Conservation (phyloP, 2,329 filamentous ascomycete genomes). For the Cercospora beticola region DNA sequence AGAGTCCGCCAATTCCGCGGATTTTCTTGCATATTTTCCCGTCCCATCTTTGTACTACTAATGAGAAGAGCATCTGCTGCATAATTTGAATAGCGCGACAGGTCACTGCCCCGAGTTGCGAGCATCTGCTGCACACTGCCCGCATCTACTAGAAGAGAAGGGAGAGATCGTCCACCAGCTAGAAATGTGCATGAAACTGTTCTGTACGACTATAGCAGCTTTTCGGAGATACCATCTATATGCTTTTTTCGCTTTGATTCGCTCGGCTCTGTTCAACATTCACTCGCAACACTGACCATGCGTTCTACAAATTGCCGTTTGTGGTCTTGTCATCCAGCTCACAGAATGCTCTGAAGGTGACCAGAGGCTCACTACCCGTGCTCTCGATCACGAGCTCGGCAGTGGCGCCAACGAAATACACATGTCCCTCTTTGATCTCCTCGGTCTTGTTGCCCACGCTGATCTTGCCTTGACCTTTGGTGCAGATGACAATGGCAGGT, state of each 20-base stretch:
- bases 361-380: slow-evolving; percentile 66
- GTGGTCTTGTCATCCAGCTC: slow-evolving; percentile 24
- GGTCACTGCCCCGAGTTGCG: not conserved
- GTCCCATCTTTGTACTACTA: slow-evolving; percentile 3
- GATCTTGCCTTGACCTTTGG: slow-evolving; percentile 76
- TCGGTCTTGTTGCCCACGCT: slow-evolving; percentile 79
- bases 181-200: not conserved
- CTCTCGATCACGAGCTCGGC: slow-evolving; percentile 79
- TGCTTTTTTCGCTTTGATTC: not conserved
- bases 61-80: not conserved
- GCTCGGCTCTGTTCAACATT: not conserved
- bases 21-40: slow-evolving; percentile 7
- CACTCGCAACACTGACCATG: not conserved
- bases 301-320: slow-evolving; percentile 21
- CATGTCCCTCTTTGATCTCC: slow-evolving; percentile 56
- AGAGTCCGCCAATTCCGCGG: not conserved
- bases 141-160: not conserved
- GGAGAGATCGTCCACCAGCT: not conserved
- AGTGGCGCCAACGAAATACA: slow-evolving; percentile 73
- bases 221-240: slow-evolving; percentile 6
- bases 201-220: not conserved
- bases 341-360: slow-evolving; percentile 71
- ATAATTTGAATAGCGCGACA: not conserved
- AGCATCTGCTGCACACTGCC: not conserved
- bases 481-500: slow-evolving; percentile 91